Evolutionary conservation across 139 green algal species (phyloP).

Genomic region (Pseudopediastrum boryanum): DNA sequence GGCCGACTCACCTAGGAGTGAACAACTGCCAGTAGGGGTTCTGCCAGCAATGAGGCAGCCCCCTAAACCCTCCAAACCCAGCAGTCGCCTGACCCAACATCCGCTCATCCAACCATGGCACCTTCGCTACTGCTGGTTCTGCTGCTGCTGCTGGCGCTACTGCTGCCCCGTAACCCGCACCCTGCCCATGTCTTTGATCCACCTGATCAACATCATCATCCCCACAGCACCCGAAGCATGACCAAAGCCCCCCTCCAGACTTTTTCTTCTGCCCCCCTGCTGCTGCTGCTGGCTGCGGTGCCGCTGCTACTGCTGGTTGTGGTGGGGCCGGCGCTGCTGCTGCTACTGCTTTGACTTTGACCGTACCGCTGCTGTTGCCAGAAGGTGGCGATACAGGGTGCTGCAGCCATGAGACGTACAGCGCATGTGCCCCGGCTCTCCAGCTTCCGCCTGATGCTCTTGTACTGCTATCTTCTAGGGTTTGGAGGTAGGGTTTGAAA

Average conservation of each 20-base stretch:
- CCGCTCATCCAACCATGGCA: conserved; percentile 15
- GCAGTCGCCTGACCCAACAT: conserved; percentile 7
- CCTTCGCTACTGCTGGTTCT: not conserved
- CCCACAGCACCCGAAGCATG: conserved; percentile 35
- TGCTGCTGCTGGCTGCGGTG: not conserved
- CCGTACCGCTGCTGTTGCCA: conserved; percentile 2
- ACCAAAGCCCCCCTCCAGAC: conserved; percentile 6
- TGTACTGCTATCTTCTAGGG: conserved; percentile 1
- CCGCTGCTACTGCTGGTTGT: not conserved
- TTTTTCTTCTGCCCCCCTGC: not conserved
- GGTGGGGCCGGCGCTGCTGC: not conserved
- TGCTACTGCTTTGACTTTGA: not conserved
- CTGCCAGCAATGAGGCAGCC: conserved; percentile 25
- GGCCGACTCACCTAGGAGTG: conserved; percentile 2
- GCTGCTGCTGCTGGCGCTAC: not conserved
- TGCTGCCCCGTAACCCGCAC: no score
- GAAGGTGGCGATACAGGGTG: conserved; percentile 21
- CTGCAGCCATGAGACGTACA: conserved; percentile 22
- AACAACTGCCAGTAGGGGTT: conserved; percentile 32
- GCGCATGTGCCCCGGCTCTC: conserved; percentile 21
- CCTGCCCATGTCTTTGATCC: not conserved
- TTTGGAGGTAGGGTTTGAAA: not conserved
- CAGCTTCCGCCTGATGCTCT: conserved; percentile 6
- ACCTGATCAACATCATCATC: conserved; percentile 6
- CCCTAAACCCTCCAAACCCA: conserved; percentile 21